Percentiles rank a stretch among this genome's conserved stretches.
phyloP scores from a whole-genome alignment of 257 asterid genomes.

The Phtheirospermum japonicum region DNA sequence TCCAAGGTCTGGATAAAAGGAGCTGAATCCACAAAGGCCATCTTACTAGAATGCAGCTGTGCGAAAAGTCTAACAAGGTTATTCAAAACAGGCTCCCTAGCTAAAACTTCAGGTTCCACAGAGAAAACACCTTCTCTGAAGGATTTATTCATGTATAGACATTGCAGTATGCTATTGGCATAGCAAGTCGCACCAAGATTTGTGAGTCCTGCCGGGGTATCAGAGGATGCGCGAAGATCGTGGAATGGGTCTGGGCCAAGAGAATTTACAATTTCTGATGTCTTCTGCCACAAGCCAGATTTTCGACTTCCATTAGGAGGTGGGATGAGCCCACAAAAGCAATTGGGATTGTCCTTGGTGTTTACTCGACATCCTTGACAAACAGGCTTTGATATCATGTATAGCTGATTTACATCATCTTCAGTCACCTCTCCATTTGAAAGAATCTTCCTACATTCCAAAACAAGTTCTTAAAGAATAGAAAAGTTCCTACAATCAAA shows the following conservation, averaged over 20 bases:
- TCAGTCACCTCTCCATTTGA: conserved; percentile 54
- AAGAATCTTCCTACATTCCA: conserved; percentile 63
- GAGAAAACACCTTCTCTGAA: conserved; percentile 89
- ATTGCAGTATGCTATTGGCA: conserved; percentile 95
- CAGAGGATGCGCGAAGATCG: conserved; percentile 70
- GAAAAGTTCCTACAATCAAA: neutral
- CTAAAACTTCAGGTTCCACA: conserved; percentile 73
- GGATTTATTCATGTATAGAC: conserved; percentile 81
- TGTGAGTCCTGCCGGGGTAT: conserved; percentile 93
- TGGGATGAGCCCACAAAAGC: conserved; percentile 93
- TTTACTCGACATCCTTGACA: conserved; percentile 96
- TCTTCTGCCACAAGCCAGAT: conserved; percentile 93
- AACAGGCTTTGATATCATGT: conserved; percentile 77
- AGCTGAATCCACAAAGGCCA: conserved; percentile 95
- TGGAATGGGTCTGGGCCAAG: conserved; percentile 78
- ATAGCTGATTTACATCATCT: conserved; percentile 75
- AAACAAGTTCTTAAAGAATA: conserved; percentile 15
- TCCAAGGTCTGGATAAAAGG: conserved; percentile 88
- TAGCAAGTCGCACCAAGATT: conserved; percentile 99
- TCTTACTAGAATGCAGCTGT: conserved; percentile 81
- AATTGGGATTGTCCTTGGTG: conserved; percentile 94
- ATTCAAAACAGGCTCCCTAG: conserved; percentile 68
- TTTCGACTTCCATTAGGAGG: conserved; percentile 80
- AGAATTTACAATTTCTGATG: conserved; percentile 69
- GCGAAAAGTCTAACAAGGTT: conserved; percentile 84